Evolutionary conservation across 2,329 filamentous ascomycete species (phyloP), one percentile per base, ranked within the genome.

Genomic region (Plenodomus biglobosus): DNA sequence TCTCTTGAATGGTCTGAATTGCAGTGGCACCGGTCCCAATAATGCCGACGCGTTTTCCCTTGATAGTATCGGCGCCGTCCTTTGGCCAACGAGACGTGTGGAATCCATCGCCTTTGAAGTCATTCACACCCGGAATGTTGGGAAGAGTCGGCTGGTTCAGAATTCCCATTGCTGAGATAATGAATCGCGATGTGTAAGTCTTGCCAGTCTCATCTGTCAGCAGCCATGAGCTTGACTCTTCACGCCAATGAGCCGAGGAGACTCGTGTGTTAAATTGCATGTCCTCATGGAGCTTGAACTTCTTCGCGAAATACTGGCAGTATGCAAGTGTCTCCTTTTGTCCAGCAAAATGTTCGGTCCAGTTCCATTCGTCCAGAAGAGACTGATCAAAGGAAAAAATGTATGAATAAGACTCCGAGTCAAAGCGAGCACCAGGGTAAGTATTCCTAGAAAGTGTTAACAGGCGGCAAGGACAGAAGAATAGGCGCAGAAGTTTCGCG

Each of bases 271-370:
- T 59, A 40, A 61, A 61, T 27, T 61, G 58, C 56, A 61, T 61
- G 22, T 61, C 56, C 30, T 56, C 48, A n/a, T 59, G 48, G 11
- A 61, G 52, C 8, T 77, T 75, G 55, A 72, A 80, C 54, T 66
- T 76, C 42, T 77, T 70, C 6, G 77, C 75, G 2, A 79, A 75
- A 21, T 66, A 68, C 42, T 77, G 70, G 17, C 81, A 74, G 51
- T 82, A 81, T 8, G 71, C 64, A 30, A 74, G 73, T 27, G 81
- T 80, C 59, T 83, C 80, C 19, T 56, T 56, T 19, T 65, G 63
- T 8, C 55, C 51, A 10, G 66, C 61, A 37, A 66, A 70, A 24
- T 69, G 66, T 32, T 71, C 69, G 5, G 65, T 67, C 40, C 73
- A 76, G 45, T 70, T 55, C 70, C 75, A 78, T 45, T 75, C 73